A percentile compares a stretch with the other conserved stretches of the same genome.
Evolutionary conservation across 345 rosid genomes (phyloP).

Genomic region (Hypericum androsaemum): DNA sequence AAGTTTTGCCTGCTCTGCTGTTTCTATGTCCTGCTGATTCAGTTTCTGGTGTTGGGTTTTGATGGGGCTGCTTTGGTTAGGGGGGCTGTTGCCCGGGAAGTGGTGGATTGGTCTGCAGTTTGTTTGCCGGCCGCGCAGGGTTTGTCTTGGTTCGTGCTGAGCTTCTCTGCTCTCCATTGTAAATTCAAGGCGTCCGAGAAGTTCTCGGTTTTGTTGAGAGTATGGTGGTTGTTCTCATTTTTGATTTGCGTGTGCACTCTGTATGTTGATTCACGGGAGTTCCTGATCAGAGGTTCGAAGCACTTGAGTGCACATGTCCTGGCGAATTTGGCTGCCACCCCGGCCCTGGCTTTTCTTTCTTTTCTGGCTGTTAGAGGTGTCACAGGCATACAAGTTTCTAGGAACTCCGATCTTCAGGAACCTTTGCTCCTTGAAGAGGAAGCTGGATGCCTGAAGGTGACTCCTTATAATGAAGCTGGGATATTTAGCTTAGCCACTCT

Average conservation of each 20-base stretch:
- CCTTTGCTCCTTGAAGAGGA: slow-evolving; percentile 90
- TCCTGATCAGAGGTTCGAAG: slow-evolving; percentile 42
- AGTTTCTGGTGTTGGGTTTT: slow-evolving; percentile 59
- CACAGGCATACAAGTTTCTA: slow-evolving; percentile 52
- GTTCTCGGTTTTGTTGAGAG: slow-evolving; percentile 63
- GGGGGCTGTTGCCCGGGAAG: slow-evolving; percentile 31
- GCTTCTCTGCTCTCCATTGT: slow-evolving; percentile 67
- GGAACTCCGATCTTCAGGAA: slow-evolving; percentile 69
- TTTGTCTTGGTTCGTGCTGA: slow-evolving; percentile 78
- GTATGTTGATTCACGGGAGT: slow-evolving; percentile 60
- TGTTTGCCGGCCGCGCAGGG: slow-evolving; percentile 56
- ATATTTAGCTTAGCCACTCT: slow-evolving; percentile 71
- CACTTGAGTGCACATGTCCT: slow-evolving; percentile 54
- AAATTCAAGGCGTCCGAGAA: slow-evolving; percentile 64
- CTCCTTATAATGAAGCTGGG: slow-evolving; percentile 69
- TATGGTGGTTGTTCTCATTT: slow-evolving; percentile 85
- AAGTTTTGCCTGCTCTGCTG: slow-evolving; percentile 59
- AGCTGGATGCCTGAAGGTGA: slow-evolving; percentile 69
- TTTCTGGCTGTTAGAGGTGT: slow-evolving; percentile 62
- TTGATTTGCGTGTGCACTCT: slow-evolving; percentile 53
- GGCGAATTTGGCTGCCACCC: slow-evolving; percentile 68
- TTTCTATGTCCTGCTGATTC: slow-evolving; percentile 57
- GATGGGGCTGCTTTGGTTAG: slow-evolving; percentile 61
- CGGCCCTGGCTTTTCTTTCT: slow-evolving; percentile 81
- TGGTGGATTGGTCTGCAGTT: slow-evolving; percentile 50